Conservation (phyloP, 2,329 filamentous ascomycete genomes). For the Arthrobotrys musiformis region DNA sequence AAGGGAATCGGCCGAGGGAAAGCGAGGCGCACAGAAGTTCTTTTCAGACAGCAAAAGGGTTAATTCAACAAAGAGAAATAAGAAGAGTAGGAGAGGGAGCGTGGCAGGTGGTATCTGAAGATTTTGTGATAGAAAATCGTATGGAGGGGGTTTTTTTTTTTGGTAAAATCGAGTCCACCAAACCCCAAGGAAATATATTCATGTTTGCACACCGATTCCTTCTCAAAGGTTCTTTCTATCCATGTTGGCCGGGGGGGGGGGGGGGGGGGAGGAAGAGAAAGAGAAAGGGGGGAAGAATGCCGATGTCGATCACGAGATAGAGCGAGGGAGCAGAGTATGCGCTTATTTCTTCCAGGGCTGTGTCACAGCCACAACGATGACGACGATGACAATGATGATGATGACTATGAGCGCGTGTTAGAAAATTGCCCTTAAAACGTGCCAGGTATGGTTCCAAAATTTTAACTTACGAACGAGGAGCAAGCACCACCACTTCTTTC, state of each 20-base stretch:
- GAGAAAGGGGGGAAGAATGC: neutral
- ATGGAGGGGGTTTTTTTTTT: neutral
- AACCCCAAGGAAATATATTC: constrained; percentile 7
- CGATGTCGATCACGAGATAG: neutral
- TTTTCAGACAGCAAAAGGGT: constrained; percentile 23
- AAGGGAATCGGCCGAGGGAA: constrained; percentile 14
- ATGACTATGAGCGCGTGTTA: constrained; percentile 48
- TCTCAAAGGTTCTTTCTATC: constrained; percentile 3
- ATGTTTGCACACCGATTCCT: constrained; percentile 1
- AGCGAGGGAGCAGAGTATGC: neutral
- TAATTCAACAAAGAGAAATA: constrained; percentile 23
- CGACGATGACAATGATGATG: constrained; percentile 56
- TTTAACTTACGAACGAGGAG: constrained; percentile 42
- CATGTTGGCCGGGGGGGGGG: neutral
- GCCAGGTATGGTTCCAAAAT: neutral
- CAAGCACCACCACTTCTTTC: constrained; percentile 75
- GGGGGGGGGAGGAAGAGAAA: neutral
- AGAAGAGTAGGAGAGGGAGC: constrained; percentile 10
- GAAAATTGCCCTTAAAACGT: neutral
- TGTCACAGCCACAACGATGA: constrained; percentile 56
- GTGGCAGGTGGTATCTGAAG: constrained; percentile 46
- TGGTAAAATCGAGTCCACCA: constrained; percentile 23
- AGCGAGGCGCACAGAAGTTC: constrained; percentile 19
- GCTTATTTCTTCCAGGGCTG: constrained; percentile 55
- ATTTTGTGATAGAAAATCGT: constrained; percentile 7